Base-by-base conservation (phyloP, 163 green algal genomes). In the Botryococcus braunii region DNA sequence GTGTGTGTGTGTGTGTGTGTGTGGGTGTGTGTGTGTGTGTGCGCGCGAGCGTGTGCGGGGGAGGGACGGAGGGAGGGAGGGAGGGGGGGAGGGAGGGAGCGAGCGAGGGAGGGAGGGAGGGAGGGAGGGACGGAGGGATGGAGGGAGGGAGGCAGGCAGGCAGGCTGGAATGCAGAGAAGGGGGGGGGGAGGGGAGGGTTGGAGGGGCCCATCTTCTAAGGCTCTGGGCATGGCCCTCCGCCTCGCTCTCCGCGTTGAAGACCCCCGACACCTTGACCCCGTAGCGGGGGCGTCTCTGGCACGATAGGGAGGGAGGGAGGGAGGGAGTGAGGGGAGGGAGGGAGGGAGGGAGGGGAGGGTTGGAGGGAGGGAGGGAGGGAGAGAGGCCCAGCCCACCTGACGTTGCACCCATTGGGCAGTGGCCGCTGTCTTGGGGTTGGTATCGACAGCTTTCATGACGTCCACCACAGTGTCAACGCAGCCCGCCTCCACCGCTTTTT, bases 401-500 rank as follows among this genome's bases (percentile, higher is more conserved):
- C 91, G 82, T 73, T 87, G 78, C 47, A 87, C 82, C 21, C 62
- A 72, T 46, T 77, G 63, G 8, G 50, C 35, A 9, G 31, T 39
- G n/a, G 27, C 41, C 46, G 58, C 34, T 27, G 25, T 37, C 9
- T 39, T 49, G 25, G 43, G 47, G 36, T 32, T 37, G 34, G 29
- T 37, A 67, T 68, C 58, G 47, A 52, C 60, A 5, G 58, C 73
- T 7, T 69, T 52, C 79, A 94, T 87, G 21, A 73, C 69, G 40
- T 86, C 75, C 13, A 91, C 35, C 0, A 85, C 50, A 1, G 71
- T 65, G 4, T 90, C 85, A 0, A 84, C 36, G 27, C 70, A 84
- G n/a, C 89, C 89, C 0, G 71, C 76, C 50, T 84, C 77, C 21
- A 81, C 80, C 27, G 80, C 85, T 41, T 65, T 58, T 1, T n/a